Conservation (phyloP, 1,139 yeast species). For the Saccharomyces pastorianus region DNA sequence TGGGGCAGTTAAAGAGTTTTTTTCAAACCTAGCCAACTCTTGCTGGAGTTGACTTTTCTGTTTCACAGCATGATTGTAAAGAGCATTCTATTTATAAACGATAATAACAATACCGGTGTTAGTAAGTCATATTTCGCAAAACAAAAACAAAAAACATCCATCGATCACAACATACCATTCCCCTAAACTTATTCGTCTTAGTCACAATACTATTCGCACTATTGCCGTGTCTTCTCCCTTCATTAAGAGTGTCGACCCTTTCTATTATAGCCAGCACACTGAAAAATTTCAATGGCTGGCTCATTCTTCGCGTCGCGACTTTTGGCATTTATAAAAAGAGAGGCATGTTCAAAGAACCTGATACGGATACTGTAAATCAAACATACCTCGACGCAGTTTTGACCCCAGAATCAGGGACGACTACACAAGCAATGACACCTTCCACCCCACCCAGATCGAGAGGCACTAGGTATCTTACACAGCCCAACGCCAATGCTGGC, state of each 20-base stretch:
- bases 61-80: slow-evolving; percentile 82
- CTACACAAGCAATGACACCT: slow-evolving; percentile 1
- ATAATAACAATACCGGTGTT: slow-evolving; percentile 3
- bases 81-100: slow-evolving; percentile 47
- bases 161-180: slow-evolving; percentile 11
- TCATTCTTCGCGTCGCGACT: neutral
- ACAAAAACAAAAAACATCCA: neutral
- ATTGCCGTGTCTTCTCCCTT: neutral
- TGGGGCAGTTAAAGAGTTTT: slow-evolving; percentile 60
- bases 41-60: slow-evolving; percentile 66
- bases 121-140: neutral
- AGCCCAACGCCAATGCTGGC: neutral
- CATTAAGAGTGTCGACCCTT: neutral
- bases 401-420: neutral
- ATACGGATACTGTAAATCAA: neutral
- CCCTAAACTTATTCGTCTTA: neutral
- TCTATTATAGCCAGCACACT: neutral
- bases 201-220: neutral
- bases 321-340: neutral
- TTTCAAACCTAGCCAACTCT: slow-evolving; percentile 62
- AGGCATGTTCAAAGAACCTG: neutral
- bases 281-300: slow-evolving; percentile 1
- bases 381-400: neutral
- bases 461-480: slow-evolving; percentile 7
- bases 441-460: slow-evolving; percentile 20